Evolutionary conservation across 2,329 filamentous ascomycete genomes (phyloP).

Genomic region (Penicillium sclerotiorum): DNA sequence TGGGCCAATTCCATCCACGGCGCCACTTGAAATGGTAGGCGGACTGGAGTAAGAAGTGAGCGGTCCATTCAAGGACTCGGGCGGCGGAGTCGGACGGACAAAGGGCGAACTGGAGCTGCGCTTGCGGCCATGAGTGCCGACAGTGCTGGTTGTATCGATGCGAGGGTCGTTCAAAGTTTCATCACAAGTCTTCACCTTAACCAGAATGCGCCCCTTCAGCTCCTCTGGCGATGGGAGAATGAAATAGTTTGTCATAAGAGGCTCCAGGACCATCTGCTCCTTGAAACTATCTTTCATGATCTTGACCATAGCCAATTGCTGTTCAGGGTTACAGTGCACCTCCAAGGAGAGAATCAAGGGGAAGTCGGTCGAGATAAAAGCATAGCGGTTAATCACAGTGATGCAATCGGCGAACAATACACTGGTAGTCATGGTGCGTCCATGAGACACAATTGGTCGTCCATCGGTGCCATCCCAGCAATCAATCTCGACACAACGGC

Average conservation of each 20-base stretch:
- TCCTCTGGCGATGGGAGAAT: slow-evolving; percentile 83
- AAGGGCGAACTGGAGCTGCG: slow-evolving; percentile 80
- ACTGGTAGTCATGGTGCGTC: slow-evolving; percentile 82
- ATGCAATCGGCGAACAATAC: slow-evolving; percentile 92
- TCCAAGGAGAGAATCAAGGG: slow-evolving; percentile 94
- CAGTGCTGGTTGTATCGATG: slow-evolving; percentile 44
- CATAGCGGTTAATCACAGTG: slow-evolving; percentile 90
- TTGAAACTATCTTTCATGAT: slow-evolving; percentile 87
- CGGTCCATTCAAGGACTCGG: slow-evolving; percentile 57
- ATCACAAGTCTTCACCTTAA: slow-evolving; percentile 89
- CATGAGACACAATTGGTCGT: slow-evolving; percentile 87
- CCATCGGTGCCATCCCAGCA: slow-evolving; percentile 95
- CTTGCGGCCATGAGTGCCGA: slow-evolving; percentile 47
- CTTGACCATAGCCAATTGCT: slow-evolving; percentile 85
- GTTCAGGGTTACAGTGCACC: slow-evolving; percentile 82
- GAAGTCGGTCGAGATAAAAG: slow-evolving; percentile 83
- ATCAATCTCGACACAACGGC: slow-evolving; percentile 94
- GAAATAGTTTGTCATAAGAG: slow-evolving; percentile 68
- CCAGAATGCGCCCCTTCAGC: slow-evolving; percentile 77
- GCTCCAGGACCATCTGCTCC: slow-evolving; percentile 74
- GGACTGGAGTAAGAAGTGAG: slow-evolving; percentile 56
- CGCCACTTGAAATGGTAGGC: slow-evolving; percentile 53
- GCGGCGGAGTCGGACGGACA: slow-evolving; percentile 60
- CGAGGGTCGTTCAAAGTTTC: slow-evolving; percentile 51
- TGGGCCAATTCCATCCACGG: slow-evolving; percentile 43